Conservation (phyloP, 192 early-diverging fungal species). For the Backusella macrospora region DNA sequence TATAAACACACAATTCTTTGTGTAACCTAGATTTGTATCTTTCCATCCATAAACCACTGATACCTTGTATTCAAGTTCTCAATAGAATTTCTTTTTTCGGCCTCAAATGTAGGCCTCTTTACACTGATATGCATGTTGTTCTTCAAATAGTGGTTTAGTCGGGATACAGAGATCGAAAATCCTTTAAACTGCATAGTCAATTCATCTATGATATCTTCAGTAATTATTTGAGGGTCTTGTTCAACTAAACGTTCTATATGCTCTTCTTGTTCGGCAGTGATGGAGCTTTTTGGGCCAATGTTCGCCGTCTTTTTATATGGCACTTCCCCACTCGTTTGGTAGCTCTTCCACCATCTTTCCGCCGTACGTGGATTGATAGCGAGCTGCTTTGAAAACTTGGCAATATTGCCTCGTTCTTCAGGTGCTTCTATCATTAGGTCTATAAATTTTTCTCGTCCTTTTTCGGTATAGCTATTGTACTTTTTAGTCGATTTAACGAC, state of each 20-base stretch:
- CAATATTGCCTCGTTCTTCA: not conserved
- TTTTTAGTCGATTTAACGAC: not conserved
- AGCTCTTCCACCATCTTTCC: not conserved
- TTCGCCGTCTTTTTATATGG: no score
- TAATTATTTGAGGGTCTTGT: not conserved
- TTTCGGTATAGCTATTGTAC: not conserved
- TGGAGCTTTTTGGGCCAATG: not conserved
- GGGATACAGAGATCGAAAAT: not conserved
- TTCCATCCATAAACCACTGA: not conserved
- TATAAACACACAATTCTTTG: no score
- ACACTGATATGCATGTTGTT: not conserved
- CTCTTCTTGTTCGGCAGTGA: conserved; percentile 1
- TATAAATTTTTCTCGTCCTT: not conserved
- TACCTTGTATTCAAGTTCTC: not conserved
- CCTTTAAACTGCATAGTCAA: not conserved
- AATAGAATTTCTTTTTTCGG: not conserved
- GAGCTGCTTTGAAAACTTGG: not conserved
- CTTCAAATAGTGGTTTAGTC: not conserved
- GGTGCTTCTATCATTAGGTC: not conserved
- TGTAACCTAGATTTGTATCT: no score
- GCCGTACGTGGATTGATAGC: not conserved
- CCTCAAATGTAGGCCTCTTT: not conserved
- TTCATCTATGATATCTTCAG: not conserved
- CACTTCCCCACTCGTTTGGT: no score
- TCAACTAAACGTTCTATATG: not conserved